Evolutionary conservation across 371 early-diverging fungal species (phyloP).

Genomic region (Aphelidium insulamus): DNA sequence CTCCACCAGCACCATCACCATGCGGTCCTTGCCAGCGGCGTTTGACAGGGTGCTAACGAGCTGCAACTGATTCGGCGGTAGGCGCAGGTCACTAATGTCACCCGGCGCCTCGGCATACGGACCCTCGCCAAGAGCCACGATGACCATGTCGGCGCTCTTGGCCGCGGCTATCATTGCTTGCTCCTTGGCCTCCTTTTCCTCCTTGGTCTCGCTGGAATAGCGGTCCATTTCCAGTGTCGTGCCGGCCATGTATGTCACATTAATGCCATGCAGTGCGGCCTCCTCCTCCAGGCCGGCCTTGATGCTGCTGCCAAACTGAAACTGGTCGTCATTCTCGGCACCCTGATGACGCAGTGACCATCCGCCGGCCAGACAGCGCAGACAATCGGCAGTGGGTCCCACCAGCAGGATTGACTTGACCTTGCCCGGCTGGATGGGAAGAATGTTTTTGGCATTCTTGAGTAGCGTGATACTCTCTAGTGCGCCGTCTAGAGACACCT

Average conservation of each 20-base stretch:
- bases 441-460: conserved; percentile 18
- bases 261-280: conserved; percentile 4
- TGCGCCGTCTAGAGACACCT: conserved; percentile 18
- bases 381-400: conserved; percentile 19
- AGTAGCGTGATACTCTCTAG: conserved; percentile 31
- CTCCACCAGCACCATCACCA: conserved; percentile 23
- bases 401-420: conserved; percentile 15
- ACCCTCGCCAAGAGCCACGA: conserved; percentile 21
- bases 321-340: conserved; percentile 15
- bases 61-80: conserved; percentile 24
- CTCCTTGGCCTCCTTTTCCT: not conserved
- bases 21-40: conserved; percentile 9
- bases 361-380: conserved; percentile 22
- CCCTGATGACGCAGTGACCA: conserved; percentile 28
- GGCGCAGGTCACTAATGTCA: conserved; percentile 21
- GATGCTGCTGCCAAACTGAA: conserved; percentile 22
- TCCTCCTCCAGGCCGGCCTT: conserved; percentile 13
- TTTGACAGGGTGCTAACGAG: conserved; percentile 9
- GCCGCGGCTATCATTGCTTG: no score
- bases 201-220: not conserved
- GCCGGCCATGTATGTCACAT: conserved; percentile 3
- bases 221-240: conserved; percentile 2
- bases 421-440: conserved; percentile 14
- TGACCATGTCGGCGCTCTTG: conserved; percentile 16
- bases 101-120: conserved; percentile 27